A percentile compares a stretch with the other conserved stretches of the same genome.
Evolutionary conservation across 2,329 filamentous ascomycete genomes (phyloP).

Genomic region (Trichoderma atrobrunneum): DNA sequence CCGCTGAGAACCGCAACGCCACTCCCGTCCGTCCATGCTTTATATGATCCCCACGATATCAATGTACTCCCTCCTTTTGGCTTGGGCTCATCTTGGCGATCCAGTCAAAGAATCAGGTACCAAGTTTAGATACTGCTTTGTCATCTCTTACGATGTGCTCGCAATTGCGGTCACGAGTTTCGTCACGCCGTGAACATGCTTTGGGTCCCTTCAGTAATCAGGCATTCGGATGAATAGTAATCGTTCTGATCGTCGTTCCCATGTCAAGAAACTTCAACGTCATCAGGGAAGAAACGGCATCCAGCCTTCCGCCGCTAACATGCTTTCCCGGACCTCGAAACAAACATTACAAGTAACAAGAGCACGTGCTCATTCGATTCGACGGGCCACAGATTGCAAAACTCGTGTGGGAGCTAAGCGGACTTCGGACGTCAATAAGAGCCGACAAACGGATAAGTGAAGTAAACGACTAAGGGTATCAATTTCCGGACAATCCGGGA

Average conservation of each 20-base stretch:
- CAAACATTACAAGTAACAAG: neutral
- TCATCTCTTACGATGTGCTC: neutral
- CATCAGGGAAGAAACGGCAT: neutral
- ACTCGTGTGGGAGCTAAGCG: neutral
- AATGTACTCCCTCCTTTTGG: neutral
- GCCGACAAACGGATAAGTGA: neutral
- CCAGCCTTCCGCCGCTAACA: neutral
- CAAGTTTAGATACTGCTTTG: neutral
- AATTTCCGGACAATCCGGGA: constrained; percentile 17
- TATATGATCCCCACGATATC: neutral
- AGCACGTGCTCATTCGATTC: constrained; percentile 1
- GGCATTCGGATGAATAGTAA: neutral
- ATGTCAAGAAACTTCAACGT: neutral
- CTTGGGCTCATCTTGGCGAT: neutral
- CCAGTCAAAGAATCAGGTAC: neutral
- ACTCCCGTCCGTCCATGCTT: neutral
- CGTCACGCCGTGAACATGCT: neutral
- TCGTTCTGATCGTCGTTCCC: neutral
- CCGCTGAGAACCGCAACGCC: neutral
- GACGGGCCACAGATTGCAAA: neutral
- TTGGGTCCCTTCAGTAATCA: neutral
- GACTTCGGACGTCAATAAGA: neutral
- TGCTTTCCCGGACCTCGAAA: neutral
- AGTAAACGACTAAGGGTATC: neutral
- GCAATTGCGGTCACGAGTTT: neutral